Evolutionary conservation across 2,329 filamentous ascomycete species (phyloP).

Genomic region (Ophiocordyceps camponoti-floridani): DNA sequence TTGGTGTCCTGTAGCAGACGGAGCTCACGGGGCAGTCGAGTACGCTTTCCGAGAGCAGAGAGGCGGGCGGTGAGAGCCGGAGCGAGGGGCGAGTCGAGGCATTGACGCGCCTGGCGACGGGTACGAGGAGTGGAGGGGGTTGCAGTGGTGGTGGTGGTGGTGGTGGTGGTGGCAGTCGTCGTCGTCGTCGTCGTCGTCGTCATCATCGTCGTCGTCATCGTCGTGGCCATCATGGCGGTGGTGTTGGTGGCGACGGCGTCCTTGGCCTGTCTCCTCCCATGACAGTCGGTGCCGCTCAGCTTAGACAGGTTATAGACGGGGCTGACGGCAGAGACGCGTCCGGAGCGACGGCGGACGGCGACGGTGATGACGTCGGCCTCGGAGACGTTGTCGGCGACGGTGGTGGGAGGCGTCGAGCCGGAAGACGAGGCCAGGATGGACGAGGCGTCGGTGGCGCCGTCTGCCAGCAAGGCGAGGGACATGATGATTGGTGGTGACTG

Average conservation of each 20-base stretch:
- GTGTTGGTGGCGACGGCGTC: too few relatives aligned
- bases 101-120: slow-evolving; percentile 14
- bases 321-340: too few relatives aligned
- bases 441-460: slow-evolving; percentile 3
- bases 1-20: slow-evolving; percentile 42
- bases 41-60: slow-evolving; percentile 41
- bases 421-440: slow-evolving; percentile 22
- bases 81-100: slow-evolving; percentile 21
- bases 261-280: slow-evolving; percentile 36
- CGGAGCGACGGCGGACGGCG: slow-evolving; percentile 18
- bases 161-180: too few relatives aligned
- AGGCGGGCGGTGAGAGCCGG: slow-evolving; percentile 25
- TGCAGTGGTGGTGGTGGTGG: too few relatives aligned
- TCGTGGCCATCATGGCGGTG: too few relatives aligned
- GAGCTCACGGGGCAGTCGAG: slow-evolving; percentile 39
- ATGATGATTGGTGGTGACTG: too few relatives aligned
- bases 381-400: slow-evolving; percentile 40
- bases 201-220: too few relatives aligned
- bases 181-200: too few relatives aligned
- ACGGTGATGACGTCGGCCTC: slow-evolving; percentile 18
- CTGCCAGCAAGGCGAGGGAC: too few relatives aligned
- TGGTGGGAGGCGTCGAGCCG: slow-evolving; percentile 48
- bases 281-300: slow-evolving; percentile 41
- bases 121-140: too few relatives aligned
- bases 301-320: slow-evolving; percentile 50